Evolutionary conservation across 495 filamentous ascomycete genomes (phyloP).

Genomic region (Podospora tetraspora): DNA sequence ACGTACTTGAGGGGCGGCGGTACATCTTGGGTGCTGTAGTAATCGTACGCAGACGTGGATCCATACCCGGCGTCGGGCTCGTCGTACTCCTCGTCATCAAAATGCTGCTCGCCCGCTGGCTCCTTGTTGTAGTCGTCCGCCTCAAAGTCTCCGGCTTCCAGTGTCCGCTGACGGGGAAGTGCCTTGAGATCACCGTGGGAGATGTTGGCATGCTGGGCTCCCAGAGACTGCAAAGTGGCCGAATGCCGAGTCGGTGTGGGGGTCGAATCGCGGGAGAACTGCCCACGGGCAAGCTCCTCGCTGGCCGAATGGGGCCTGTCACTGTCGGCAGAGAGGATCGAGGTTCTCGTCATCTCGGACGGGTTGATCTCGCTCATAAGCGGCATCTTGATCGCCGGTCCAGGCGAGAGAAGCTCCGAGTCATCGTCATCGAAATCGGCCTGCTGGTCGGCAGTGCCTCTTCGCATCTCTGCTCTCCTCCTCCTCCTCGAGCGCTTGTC

Average conservation of each 20-base stretch:
- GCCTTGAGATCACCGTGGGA: conserved; percentile 47
- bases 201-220: conserved; percentile 46
- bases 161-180: conserved; percentile 37
- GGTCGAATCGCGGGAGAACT: conserved; percentile 36
- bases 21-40: conserved; percentile 50
- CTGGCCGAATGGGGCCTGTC: conserved; percentile 62
- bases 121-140: conserved; percentile 43
- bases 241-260: conserved; percentile 39
- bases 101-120: conserved; percentile 29
- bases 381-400: conserved; percentile 65
- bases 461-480: conserved; percentile 39
- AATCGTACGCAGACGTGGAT: conserved; percentile 44
- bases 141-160: conserved; percentile 37
- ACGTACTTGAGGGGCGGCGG: conserved; percentile 52
- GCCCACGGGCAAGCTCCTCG: conserved; percentile 48
- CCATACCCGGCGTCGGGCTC: conserved; percentile 27
- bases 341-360: conserved; percentile 82
- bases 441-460: conserved; percentile 33
- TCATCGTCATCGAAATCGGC: conserved; percentile 34
- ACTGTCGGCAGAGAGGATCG: conserved; percentile 78
- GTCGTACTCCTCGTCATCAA: conserved; percentile 44
- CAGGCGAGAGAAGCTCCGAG: conserved; percentile 35
- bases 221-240: conserved; percentile 37
- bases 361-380: conserved; percentile 75
- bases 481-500: conserved; percentile 42